Conservation (phyloP, 192 early-diverging fungal species). For the Powellomyces hirtus region DNA sequence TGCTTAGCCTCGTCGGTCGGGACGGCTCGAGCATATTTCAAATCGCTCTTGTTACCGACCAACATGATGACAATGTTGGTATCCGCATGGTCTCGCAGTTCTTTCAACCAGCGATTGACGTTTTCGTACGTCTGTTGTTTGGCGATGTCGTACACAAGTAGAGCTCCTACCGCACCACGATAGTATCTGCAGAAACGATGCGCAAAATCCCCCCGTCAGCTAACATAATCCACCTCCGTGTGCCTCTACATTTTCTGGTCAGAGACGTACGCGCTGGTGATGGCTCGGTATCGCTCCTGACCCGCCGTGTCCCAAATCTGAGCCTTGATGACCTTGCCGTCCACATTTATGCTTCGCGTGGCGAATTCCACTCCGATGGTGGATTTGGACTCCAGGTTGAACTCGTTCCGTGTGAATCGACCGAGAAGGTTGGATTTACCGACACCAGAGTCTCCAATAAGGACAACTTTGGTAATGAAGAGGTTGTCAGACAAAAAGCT, state of each 20-base stretch:
- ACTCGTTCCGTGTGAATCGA: constrained; percentile 97
- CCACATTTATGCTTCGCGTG: constrained; percentile 92
- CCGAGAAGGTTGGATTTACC: constrained; percentile 98
- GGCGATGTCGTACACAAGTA: constrained; percentile 97
- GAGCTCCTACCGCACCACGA: constrained; percentile 94
- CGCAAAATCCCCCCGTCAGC: too few species aligned
- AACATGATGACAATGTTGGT: constrained; percentile 99
- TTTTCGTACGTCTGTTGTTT: constrained; percentile 95
- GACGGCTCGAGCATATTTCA: constrained; percentile 92
- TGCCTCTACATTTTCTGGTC: too few species aligned
- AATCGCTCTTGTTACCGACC: constrained; percentile 93
- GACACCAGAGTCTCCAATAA: constrained; percentile 89
- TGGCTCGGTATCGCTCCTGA: constrained; percentile 62
- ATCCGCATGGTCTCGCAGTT: constrained; percentile 97
- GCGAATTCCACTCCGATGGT: constrained; percentile 99
- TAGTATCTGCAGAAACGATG: constrained; percentile 80
- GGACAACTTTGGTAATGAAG: constrained; percentile 50
- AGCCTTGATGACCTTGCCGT: constrained; percentile 96
- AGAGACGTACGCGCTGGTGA: constrained; percentile 54
- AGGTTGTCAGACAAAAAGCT: too few species aligned
- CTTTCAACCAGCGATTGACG: constrained; percentile 97
- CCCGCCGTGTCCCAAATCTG: constrained; percentile 99
- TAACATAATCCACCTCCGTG: too few species aligned
- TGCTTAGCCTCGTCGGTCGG: constrained; percentile 97
- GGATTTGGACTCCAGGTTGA: constrained; percentile 96